These are phyloP conservation scores for Nicotiana paniculata DNA, from an alignment of 257 asterid species.

Conservation along the genomic window DNA sequence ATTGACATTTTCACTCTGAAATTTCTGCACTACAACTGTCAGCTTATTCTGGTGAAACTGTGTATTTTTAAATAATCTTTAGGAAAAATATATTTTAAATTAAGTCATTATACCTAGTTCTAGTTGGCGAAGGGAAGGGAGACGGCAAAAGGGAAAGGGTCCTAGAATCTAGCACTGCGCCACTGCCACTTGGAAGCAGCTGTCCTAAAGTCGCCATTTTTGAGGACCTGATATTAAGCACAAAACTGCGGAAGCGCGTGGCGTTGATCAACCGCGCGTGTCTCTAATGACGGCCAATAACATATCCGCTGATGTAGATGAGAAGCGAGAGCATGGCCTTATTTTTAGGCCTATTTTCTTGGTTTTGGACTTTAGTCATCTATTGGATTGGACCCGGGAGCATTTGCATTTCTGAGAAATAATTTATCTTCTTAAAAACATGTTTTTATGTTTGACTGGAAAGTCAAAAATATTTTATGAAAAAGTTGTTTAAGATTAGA, in stretches of 20 bases:
- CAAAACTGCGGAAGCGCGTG: neutral
- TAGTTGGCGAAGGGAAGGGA: neutral
- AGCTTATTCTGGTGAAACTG: neutral
- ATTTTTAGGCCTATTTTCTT: no score
- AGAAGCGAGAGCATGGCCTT: neutral
- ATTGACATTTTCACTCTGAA: conserved; percentile 46
- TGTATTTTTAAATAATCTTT: no score
- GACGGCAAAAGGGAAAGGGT: neutral
- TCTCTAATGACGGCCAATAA: neutral
- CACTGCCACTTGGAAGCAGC: neutral
- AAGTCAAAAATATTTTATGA: no score
- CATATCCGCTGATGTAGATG: neutral
- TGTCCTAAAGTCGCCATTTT: neutral
- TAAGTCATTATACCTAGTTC: neutral
- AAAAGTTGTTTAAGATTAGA: no score
- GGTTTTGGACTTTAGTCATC: no score
- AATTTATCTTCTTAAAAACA: no score
- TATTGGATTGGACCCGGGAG: no score
- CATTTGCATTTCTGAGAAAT: no score
- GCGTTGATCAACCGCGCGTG: neutral
- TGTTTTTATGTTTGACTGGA: no score
- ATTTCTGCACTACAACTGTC: conserved; percentile 13
- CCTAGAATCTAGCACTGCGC: neutral
- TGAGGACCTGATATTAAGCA: neutral
- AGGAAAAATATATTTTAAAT: no score